Conservation (phyloP, 305 asterid genomes). For the Plantago coronopus region DNA sequence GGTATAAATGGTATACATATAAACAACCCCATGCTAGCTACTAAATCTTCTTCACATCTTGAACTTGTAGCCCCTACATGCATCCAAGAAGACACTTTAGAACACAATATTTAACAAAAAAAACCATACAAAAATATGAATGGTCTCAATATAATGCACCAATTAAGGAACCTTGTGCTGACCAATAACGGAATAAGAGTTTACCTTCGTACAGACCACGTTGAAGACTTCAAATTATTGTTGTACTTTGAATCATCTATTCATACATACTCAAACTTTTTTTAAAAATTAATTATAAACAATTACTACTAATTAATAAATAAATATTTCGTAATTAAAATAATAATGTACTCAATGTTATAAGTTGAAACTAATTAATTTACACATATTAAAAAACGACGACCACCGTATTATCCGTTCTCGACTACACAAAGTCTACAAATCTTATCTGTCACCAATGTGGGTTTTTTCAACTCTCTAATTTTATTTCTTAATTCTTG, state of each 20-base stretch:
- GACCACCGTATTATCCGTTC: conserved; percentile 36
- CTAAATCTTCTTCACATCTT: no score
- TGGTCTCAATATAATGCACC: background rate
- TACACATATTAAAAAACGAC: conserved; percentile 15
- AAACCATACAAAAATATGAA: background rate
- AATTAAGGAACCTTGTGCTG: conserved; percentile 10
- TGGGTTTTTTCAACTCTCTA: conserved; percentile 22
- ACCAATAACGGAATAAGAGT: conserved; percentile 21
- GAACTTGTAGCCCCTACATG: no score
- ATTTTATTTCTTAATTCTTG: background rate
- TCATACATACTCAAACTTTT: background rate
- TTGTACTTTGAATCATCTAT: background rate
- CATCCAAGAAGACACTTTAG: no score
- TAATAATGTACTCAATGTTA: background rate
- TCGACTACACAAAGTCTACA: conserved; percentile 31
- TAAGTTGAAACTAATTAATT: background rate
- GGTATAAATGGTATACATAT: no score
- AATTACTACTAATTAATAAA: background rate
- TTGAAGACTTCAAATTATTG: conserved; percentile 19
- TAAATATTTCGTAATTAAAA: background rate
- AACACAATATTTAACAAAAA: no score
- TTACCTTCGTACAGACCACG: conserved; percentile 23
- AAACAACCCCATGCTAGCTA: no score
- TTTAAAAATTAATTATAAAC: conserved; percentile 4
- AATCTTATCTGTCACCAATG: conserved; percentile 32